phyloP scores from a whole-genome alignment of 1,284 basidiomycete species.

The Cerioporus squamosus region DNA sequence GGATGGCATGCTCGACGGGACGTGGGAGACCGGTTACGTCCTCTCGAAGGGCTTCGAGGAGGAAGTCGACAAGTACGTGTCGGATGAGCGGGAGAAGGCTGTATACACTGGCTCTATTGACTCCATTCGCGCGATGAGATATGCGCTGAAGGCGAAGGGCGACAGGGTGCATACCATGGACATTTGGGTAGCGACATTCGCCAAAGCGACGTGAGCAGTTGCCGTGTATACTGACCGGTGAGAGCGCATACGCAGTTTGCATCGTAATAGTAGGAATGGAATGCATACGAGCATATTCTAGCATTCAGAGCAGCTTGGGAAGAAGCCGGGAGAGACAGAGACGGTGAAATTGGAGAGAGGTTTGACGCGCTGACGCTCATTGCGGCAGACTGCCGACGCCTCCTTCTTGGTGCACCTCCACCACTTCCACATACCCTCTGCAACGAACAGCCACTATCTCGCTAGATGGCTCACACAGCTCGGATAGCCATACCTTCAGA shows the following conservation, averaged over 20 bases:
- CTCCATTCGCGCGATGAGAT: conserved; percentile 24
- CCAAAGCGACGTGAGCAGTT: not conserved
- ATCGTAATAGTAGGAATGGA: too few relatives aligned
- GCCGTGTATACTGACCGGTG: not conserved
- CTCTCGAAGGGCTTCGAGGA: conserved; percentile 22
- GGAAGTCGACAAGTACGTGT: conserved; percentile 27
- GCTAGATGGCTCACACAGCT: too few relatives aligned
- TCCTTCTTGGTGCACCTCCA: too few relatives aligned
- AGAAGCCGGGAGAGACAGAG: not conserved
- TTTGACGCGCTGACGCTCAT: too few relatives aligned
- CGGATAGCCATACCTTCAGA: too few relatives aligned
- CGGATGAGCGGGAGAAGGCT: conserved; percentile 33
- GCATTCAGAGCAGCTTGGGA: not conserved
- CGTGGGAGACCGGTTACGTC: conserved; percentile 40
- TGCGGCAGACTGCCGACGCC: too few relatives aligned
- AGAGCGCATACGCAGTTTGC: too few relatives aligned
- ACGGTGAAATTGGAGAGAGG: too few relatives aligned
- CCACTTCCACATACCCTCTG: too few relatives aligned
- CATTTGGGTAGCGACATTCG: conserved; percentile 33
- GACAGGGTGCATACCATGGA: conserved; percentile 39
- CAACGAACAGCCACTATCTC: too few relatives aligned
- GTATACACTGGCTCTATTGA: conserved; percentile 36
- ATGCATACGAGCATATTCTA: too few relatives aligned
- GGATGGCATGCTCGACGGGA: conserved; percentile 38
- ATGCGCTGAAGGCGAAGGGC: conserved; percentile 19